Conservation (phyloP, 2,329 filamentous ascomycete species). For the Colletotrichum chlorophyti region DNA sequence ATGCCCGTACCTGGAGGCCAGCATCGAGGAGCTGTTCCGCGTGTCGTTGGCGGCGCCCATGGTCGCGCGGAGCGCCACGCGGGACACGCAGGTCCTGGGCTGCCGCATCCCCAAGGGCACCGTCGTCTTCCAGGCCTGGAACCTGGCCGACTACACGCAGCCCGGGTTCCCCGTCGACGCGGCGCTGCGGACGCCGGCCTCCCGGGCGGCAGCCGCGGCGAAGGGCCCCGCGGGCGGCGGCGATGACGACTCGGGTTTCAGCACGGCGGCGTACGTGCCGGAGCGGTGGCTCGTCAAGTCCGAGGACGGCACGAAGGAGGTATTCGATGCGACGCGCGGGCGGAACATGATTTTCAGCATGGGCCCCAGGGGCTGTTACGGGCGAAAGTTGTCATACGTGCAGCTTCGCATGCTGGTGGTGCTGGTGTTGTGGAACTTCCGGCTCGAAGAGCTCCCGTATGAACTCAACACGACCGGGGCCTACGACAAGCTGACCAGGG, state of each 20-base stretch:
- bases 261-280: constrained; percentile 40
- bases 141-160: constrained; percentile 34
- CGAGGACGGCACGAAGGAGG: constrained; percentile 20
- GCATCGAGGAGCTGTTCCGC: constrained; percentile 39
- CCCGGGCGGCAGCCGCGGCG: constrained; percentile 21
- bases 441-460: constrained; percentile 3
- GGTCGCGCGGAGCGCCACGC: constrained; percentile 33
- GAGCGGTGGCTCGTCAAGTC: constrained; percentile 43
- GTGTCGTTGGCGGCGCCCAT: constrained; percentile 32
- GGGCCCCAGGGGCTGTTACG: constrained; percentile 46
- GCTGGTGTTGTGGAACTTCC: constrained; percentile 33
- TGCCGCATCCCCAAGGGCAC: constrained; percentile 36
- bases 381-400: constrained; percentile 42
- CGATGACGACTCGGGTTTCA: constrained; percentile 4
- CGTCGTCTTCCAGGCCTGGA: constrained; percentile 21
- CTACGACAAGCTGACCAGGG: constrained; percentile 17
- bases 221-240: constrained; percentile 35
- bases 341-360: constrained; percentile 43
- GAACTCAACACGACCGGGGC: constrained; percentile 16
- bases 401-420: constrained; percentile 42
- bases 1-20: constrained; percentile 37
- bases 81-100: constrained; percentile 37
- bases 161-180: constrained; percentile 37
- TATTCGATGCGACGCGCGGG: constrained; percentile 41
- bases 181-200: constrained; percentile 31